Conservation (phyloP, 768 basidiomycete species). For the Agrocybe pediades region DNA sequence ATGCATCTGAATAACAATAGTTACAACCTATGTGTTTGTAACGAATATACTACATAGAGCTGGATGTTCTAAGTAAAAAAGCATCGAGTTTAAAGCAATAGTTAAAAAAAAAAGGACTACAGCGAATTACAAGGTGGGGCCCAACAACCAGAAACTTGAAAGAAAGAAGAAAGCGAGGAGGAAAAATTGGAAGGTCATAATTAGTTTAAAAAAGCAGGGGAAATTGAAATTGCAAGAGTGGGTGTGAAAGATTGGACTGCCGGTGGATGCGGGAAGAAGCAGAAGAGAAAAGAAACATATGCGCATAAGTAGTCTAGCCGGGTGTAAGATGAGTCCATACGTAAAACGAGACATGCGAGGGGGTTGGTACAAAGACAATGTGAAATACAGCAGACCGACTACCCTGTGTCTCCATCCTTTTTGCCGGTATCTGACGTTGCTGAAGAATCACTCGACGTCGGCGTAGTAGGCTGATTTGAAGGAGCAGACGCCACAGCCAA, state of each 20-base stretch:
- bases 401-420: constrained; percentile 80
- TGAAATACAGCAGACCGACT: constrained; percentile 20
- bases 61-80: neutral
- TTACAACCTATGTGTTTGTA: neutral
- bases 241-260: constrained; percentile 1
- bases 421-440: constrained; percentile 62
- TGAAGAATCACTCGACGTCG: constrained; percentile 32
- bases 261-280: constrained; percentile 5
- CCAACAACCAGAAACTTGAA: constrained; percentile 19
- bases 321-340: constrained; percentile 13
- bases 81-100: constrained; percentile 3
- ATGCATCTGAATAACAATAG: no score
- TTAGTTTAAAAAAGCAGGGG: constrained; percentile 22
- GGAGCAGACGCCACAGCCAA: constrained; percentile 34
- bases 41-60: neutral
- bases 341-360: neutral
- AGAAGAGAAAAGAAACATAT: neutral
- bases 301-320: constrained; percentile 12
- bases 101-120: constrained; percentile 5
- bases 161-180: constrained; percentile 1
- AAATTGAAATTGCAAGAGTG: no score
- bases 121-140: constrained; percentile 9
- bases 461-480: constrained; percentile 18
- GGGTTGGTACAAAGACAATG: constrained; percentile 12
- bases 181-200: constrained; percentile 16